These are phyloP conservation scores for Cubamyces sp. DNA, from an alignment of 768 basidiomycete species.

Conservation along the genomic window DNA sequence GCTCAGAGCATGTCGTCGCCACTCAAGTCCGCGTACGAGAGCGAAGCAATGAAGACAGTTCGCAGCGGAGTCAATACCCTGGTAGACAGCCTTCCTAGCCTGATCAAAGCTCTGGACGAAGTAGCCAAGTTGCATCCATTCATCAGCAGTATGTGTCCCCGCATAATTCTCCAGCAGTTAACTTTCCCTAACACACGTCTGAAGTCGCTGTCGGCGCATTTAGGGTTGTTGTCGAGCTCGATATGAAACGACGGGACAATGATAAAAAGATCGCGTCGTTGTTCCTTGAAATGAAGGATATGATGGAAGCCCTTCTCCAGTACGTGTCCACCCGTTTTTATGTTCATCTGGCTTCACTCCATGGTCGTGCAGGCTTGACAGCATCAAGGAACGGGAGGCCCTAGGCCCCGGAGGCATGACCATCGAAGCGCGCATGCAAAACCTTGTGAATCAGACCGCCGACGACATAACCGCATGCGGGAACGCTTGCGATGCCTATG, in stretches of 20 bases:
- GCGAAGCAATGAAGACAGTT: constrained; percentile 21
- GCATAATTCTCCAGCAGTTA: background rate
- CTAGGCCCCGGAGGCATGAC: constrained; percentile 39
- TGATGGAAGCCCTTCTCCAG: constrained; percentile 53
- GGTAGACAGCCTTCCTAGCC: constrained; percentile 24
- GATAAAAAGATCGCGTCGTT: constrained; percentile 52
- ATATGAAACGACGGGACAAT: constrained; percentile 53
- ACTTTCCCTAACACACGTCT: background rate
- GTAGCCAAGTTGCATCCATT: constrained; percentile 33
- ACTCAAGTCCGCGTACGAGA: constrained; percentile 15
- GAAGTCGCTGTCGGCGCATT: constrained; percentile 54
- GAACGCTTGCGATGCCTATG: constrained; percentile 39
- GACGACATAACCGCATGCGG: constrained; percentile 39
- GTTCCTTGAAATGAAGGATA: constrained; percentile 54
- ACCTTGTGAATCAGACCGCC: constrained; percentile 34
- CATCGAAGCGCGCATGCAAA: constrained; percentile 40
- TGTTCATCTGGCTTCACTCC: background rate
- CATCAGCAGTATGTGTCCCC: constrained; percentile 23
- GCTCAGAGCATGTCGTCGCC: constrained; percentile 6
- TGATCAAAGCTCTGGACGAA: constrained; percentile 31
- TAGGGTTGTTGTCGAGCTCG: constrained; percentile 50
- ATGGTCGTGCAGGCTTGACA: constrained; percentile 33
- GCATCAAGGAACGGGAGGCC: constrained; percentile 36
- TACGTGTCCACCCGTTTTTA: constrained; percentile 27
- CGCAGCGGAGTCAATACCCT: constrained; percentile 26